Percentiles rank a stretch among this genome's conserved stretches.
Evolutionary conservation across 2,329 filamentous ascomycete genomes (phyloP).

Genomic region (Uncinocarpus reesii): DNA sequence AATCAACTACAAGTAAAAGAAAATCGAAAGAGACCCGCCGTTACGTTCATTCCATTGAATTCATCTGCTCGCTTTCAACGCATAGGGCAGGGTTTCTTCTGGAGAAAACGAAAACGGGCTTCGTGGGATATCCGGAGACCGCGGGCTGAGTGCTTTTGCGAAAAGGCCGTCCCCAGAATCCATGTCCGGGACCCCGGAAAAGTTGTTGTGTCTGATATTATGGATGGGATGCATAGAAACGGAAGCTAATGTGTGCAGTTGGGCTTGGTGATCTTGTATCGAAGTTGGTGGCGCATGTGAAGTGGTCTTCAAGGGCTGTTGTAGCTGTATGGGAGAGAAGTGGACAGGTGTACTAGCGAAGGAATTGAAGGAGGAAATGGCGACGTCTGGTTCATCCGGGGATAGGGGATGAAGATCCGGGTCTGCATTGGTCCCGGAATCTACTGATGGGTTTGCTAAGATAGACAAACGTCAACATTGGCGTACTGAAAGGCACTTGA

Average conservation of each 20-base stretch:
- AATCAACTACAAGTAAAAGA: not conserved
- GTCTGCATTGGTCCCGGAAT: conserved; percentile 17
- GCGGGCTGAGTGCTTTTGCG: conserved; percentile 72
- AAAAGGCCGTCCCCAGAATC: conserved; percentile 73
- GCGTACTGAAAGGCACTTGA: not conserved
- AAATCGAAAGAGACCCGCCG: not conserved
- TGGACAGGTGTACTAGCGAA: conserved; percentile 41
- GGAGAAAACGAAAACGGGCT: conserved; percentile 62
- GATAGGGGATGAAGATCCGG: conserved; percentile 44
- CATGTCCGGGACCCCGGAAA: conserved; percentile 23
- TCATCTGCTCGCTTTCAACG: conserved; percentile 12
- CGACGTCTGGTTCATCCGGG: conserved; percentile 53
- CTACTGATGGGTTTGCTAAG: conserved; percentile 4
- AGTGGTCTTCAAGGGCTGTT: conserved; percentile 20
- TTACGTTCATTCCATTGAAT: not conserved
- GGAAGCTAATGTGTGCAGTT: conserved; percentile 16
- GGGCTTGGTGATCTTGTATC: conserved; percentile 30
- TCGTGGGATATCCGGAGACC: conserved; percentile 74
- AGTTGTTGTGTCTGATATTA: conserved; percentile 27
- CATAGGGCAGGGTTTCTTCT: conserved; percentile 29
- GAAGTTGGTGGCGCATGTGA: conserved; percentile 32
- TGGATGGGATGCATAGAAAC: conserved; percentile 18
- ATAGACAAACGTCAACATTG: not conserved
- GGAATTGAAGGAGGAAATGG: conserved; percentile 51
- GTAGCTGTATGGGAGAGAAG: conserved; percentile 19